Percentiles rank a stretch among this genome's conserved stretches.
phyloP scores from a whole-genome alignment of 805 yeast genomes.

The Saccharomycopsis sp. region DNA sequence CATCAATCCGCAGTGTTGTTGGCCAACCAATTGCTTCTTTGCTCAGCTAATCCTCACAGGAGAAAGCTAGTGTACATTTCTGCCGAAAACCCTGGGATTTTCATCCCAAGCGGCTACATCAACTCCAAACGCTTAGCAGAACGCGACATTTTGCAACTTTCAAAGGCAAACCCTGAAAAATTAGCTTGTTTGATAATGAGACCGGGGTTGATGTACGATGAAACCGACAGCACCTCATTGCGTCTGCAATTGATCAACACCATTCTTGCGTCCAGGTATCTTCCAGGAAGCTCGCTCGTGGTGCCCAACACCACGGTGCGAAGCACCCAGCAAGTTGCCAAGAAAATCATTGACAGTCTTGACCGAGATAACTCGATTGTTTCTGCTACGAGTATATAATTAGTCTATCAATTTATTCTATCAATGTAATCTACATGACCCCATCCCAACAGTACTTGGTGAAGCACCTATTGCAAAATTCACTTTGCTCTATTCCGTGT shows the following conservation, averaged over 20 bases:
- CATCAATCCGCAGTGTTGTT: conserved; percentile 7
- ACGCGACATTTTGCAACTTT: conserved; percentile 37
- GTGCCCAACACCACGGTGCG: no score
- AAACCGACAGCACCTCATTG: conserved; percentile 27
- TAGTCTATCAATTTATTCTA: not conserved
- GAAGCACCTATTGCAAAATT: conserved; percentile 66
- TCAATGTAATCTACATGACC: not conserved
- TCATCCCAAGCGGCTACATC: conserved; percentile 63
- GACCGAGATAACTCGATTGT: no score
- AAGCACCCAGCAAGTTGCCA: conserved; percentile 61
- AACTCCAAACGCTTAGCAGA: conserved; percentile 75
- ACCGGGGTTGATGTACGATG: conserved; percentile 81
- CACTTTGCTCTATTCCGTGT: conserved; percentile 44
- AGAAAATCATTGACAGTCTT: conserved; percentile 1
- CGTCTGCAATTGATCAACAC: conserved; percentile 37
- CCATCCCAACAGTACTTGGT: conserved; percentile 59
- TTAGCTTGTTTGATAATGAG: conserved; percentile 47
- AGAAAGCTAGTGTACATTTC: conserved; percentile 66
- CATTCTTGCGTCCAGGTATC: no score
- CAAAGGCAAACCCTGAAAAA: no score
- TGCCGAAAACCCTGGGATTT: conserved; percentile 60
- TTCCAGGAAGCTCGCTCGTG: no score
- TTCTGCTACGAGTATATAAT: no score
- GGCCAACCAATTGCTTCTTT: conserved; percentile 17
- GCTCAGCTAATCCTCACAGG: conserved; percentile 19